phyloP scores from a whole-genome alignment of 2,329 filamentous ascomycete species.

The Calonectria naviculata region DNA sequence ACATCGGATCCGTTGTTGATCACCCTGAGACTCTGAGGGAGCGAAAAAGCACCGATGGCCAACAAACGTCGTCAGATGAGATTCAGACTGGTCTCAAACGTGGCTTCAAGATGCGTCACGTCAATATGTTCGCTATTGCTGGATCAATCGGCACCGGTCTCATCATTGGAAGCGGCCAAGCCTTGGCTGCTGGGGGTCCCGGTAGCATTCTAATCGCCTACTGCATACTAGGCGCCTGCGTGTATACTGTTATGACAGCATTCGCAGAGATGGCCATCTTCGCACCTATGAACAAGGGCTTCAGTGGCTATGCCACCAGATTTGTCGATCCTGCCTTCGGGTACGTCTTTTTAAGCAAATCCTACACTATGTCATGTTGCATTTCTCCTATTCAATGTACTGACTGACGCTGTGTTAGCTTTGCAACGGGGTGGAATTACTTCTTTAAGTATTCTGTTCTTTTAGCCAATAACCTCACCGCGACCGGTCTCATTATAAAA shows the following conservation, averaged over 20 bases:
- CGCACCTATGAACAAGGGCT: not conserved
- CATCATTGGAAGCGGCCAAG: not conserved
- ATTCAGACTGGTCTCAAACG: too few species aligned
- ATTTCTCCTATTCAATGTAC: too few species aligned
- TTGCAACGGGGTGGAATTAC: not conserved
- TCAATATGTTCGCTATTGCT: too few species aligned
- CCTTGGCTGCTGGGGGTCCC: not conserved
- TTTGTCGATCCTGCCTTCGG: not conserved
- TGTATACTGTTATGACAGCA: not conserved
- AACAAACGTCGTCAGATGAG: too few species aligned
- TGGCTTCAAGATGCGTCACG: too few species aligned
- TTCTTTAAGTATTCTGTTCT: too few species aligned
- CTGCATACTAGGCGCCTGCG: not conserved
- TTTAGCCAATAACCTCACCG: not conserved
- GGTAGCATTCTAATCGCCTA: not conserved
- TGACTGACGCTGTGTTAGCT: too few species aligned
- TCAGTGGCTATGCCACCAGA: not conserved
- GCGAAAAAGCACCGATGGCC: too few species aligned
- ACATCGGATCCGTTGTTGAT: too few species aligned
- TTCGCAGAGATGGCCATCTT: not conserved
- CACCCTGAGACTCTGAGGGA: too few species aligned
- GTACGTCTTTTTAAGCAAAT: not conserved
- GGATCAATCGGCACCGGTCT: too few species aligned
- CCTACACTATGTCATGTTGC: too few species aligned
- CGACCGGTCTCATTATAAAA: not conserved